These are phyloP conservation scores for Rhodamnia rubescens DNA, from an alignment of 345 rosid species.

Conservation along the genomic window DNA sequence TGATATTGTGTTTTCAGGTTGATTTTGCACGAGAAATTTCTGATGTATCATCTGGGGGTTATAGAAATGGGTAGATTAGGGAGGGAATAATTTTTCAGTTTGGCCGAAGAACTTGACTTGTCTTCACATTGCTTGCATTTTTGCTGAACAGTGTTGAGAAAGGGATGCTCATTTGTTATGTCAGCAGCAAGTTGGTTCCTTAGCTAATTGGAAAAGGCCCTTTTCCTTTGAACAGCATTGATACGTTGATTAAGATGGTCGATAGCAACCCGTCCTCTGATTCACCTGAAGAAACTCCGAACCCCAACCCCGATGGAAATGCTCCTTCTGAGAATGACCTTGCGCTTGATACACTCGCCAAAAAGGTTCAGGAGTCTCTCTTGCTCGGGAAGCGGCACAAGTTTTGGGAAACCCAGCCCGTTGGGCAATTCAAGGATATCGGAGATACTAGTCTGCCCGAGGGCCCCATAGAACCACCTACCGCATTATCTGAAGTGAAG, in stretches of 20 bases:
- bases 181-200: neutral
- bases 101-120: too few relatives aligned
- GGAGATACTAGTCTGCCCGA: constrained; percentile 24
- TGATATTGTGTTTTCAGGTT: neutral
- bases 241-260: constrained; percentile 18
- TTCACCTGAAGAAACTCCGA: constrained; percentile 41
- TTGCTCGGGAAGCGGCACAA: constrained; percentile 23
- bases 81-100: neutral
- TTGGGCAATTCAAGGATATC: constrained; percentile 33
- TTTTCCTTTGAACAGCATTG: neutral
- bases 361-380: constrained; percentile 24
- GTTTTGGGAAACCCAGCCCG: constrained; percentile 52
- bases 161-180: neutral
- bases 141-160: neutral
- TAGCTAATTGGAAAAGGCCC: neutral
- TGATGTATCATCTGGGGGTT: neutral
- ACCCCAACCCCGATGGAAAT: constrained; percentile 33
- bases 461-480: constrained; percentile 34
- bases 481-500: constrained; percentile 25
- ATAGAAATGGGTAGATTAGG: neutral
- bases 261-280: constrained; percentile 39
- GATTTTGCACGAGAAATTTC: neutral
- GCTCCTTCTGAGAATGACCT: constrained; percentile 9
- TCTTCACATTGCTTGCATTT: neutral
- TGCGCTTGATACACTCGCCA: constrained; percentile 14